Evolutionary conservation across 441 rosid genomes (phyloP).

Genomic region (Eruca vesicaria): DNA sequence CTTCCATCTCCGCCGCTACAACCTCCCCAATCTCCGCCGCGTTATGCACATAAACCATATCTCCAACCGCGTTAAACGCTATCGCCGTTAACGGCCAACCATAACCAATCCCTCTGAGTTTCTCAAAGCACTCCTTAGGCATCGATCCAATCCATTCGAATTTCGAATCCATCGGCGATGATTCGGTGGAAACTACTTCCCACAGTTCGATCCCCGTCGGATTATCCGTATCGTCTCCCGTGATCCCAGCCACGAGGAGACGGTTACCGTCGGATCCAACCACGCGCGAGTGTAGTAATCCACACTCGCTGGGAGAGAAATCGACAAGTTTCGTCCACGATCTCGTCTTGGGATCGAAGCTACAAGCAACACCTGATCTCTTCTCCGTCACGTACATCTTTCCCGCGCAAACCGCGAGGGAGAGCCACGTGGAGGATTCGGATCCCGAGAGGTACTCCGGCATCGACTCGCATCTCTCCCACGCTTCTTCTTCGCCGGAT

Average conservation of each 20-base stretch:
- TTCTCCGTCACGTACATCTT: slow-evolving; percentile 59
- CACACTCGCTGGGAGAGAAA: slow-evolving; percentile 29
- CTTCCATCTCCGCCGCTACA: slow-evolving; percentile 48
- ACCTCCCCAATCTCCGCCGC: slow-evolving; percentile 34
- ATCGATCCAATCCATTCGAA: slow-evolving; percentile 45
- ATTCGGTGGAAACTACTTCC: slow-evolving; percentile 38
- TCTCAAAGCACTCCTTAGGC: slow-evolving; percentile 47
- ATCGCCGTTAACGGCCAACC: slow-evolving; percentile 34
- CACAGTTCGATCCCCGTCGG: slow-evolving; percentile 47
- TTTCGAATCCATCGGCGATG: slow-evolving; percentile 26
- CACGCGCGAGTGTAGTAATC: slow-evolving; percentile 30
- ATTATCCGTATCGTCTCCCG: slow-evolving; percentile 34
- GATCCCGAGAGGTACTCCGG: slow-evolving; percentile 49
- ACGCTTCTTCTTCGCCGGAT: slow-evolving; percentile 14
- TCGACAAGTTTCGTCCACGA: slow-evolving; percentile 55
- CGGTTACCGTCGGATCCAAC: slow-evolving; percentile 39
- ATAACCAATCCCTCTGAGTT: slow-evolving; percentile 34
- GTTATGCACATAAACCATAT: slow-evolving; percentile 39
- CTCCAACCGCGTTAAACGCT: slow-evolving; percentile 37
- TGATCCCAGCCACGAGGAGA: slow-evolving; percentile 51
- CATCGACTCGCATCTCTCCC: slow-evolving; percentile 62
- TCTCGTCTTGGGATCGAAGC: slow-evolving; percentile 47
- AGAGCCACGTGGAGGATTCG: slow-evolving; percentile 60
- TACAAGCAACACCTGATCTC: slow-evolving; percentile 43
- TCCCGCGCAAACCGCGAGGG: slow-evolving; percentile 40